A percentile compares a stretch with the other conserved stretches of the same genome.
Evolutionary conservation across 177 flowering plant genomes (phyloP).

Genomic region (Vitis hybrid): DNA sequence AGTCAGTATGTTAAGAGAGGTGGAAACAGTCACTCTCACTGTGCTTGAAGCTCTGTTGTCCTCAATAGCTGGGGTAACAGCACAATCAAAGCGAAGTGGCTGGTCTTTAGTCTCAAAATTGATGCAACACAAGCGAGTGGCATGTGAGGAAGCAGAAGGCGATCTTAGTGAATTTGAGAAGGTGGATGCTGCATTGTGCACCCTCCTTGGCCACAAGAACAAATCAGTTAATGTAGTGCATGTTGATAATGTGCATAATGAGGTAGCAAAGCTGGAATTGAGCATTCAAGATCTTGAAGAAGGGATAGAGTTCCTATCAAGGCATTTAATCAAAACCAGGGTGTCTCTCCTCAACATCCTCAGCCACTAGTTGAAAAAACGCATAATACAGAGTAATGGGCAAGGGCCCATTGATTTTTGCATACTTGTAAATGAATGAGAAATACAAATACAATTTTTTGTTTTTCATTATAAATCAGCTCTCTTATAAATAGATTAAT

Average conservation of each 20-base stretch:
- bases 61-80: conserved; percentile 8
- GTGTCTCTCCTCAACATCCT: no score
- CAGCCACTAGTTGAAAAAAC: no score
- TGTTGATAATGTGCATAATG: no score
- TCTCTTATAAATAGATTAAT: no score
- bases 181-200: conserved; percentile 11
- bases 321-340: neutral
- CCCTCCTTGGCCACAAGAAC: conserved; percentile 3
- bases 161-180: conserved; percentile 11
- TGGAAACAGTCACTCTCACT: conserved; percentile 18
- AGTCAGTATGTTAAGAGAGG: conserved; percentile 22
- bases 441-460: no score
- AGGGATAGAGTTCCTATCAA: neutral
- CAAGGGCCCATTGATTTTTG: no score
- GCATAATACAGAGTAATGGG: no score
- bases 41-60: conserved; percentile 16
- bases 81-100: conserved; percentile 6
- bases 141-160: neutral
- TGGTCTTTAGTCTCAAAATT: conserved; percentile 16
- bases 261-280: neutral
- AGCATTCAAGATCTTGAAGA: conserved; percentile 7
- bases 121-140: conserved; percentile 1
- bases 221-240: neutral
- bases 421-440: no score
- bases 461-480: no score